A percentile compares a stretch with the other conserved stretches of the same genome.
Conservation (phyloP, 441 rosid genomes). For the Adansonia rubrostipa region DNA sequence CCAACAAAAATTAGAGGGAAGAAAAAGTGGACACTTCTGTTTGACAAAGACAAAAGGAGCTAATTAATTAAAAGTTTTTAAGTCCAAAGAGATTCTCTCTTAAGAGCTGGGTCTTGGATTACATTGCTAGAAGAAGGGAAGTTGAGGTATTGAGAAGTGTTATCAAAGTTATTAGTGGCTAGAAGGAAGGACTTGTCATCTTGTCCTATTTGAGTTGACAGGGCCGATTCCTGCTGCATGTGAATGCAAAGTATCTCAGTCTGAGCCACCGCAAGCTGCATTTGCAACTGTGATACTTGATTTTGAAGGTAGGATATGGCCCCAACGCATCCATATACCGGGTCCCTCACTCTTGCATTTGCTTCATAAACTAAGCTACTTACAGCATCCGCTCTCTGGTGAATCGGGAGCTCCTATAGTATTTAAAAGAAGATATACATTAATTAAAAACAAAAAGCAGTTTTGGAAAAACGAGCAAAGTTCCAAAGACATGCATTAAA, state of each 20-base stretch:
- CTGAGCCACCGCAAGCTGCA: constrained; percentile 93
- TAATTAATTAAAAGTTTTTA: constrained; percentile 17
- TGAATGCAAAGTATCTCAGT: constrained; percentile 86
- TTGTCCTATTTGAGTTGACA: constrained; percentile 34
- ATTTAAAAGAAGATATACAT: neutral
- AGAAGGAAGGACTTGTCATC: constrained; percentile 51
- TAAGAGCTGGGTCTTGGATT: constrained; percentile 65
- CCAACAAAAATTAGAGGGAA: neutral
- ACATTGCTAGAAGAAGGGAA: constrained; percentile 58
- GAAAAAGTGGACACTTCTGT: neutral
- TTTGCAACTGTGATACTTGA: constrained; percentile 86
- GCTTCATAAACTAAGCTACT: constrained; percentile 93
- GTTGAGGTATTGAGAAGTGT: constrained; percentile 46
- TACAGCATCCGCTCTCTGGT: constrained; percentile 89
- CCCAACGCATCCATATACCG: constrained; percentile 92
- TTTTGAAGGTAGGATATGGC: constrained; percentile 84
- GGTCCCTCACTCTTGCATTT: constrained; percentile 87
- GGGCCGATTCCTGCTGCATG: constrained; percentile 59
- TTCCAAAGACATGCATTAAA: neutral
- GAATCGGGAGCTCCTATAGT: constrained; percentile 73
- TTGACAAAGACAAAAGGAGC: constrained; percentile 9
- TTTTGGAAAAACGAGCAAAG: neutral
- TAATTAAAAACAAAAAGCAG: neutral
- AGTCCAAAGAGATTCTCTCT: constrained; percentile 79
- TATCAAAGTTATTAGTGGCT: constrained; percentile 37